These are phyloP conservation scores for Laetiporus sulphureus DNA, from an alignment of 1,284 basidiomycete genomes.

Conservation along the genomic window DNA sequence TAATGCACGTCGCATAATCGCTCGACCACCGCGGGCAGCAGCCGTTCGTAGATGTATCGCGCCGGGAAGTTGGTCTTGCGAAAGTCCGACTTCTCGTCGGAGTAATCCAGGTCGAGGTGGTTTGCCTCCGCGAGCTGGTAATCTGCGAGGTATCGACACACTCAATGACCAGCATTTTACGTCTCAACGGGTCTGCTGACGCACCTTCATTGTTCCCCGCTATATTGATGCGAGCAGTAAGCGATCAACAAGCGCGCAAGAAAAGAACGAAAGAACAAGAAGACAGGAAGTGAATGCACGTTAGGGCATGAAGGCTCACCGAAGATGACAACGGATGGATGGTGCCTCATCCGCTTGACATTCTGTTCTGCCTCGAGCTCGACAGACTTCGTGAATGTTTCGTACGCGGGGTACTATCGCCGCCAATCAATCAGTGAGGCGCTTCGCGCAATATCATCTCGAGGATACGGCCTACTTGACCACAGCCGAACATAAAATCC, in stretches of 20 bases:
- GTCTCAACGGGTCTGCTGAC: constrained; percentile 4
- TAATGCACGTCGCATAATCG: constrained; percentile 66
- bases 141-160: constrained; percentile 34
- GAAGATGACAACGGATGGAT: constrained; percentile 80
- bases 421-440: constrained; percentile 14
- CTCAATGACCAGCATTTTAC: too few species aligned
- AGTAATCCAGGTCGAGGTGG: constrained; percentile 75
- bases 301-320: constrained; percentile 34
- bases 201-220: constrained; percentile 87
- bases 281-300: constrained; percentile 18
- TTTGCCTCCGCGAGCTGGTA: constrained; percentile 77
- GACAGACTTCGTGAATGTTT: constrained; percentile 62
- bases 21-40: constrained; percentile 68
- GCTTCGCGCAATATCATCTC: background rate
- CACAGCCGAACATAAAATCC: constrained; percentile 86
- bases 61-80: constrained; percentile 81
- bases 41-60: constrained; percentile 80
- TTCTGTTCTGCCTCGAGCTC: constrained; percentile 66
- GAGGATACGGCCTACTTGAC: constrained; percentile 30
- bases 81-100: constrained; percentile 76
- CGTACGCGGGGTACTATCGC: constrained; percentile 64
- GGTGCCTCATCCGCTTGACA: constrained; percentile 67
- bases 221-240: constrained; percentile 17
- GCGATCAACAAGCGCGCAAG: background rate
- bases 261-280: background rate